Evolutionary conservation across 805 yeast genomes (phyloP).

Genomic region (Ogataea polymorpha): DNA sequence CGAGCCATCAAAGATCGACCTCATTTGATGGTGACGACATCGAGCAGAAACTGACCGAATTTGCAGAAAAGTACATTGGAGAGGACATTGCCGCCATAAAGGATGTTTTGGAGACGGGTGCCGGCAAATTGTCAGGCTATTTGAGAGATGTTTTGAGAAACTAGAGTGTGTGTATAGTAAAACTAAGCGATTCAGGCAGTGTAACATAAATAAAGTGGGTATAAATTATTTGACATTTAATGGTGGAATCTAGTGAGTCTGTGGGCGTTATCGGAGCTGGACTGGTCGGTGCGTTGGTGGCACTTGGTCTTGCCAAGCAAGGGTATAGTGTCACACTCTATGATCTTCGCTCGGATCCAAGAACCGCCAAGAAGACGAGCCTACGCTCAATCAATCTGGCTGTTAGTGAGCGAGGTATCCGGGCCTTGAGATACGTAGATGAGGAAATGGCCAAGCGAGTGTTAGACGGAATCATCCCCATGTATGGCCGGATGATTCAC

Average conservation of each 20-base stretch:
- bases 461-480: conserved; percentile 66
- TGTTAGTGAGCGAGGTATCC: conserved; percentile 79
- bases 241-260: conserved; percentile 22
- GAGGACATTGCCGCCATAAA: conserved; percentile 87
- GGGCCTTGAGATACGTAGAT: conserved; percentile 64
- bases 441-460: conserved; percentile 53
- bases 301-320: conserved; percentile 69
- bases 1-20: conserved; percentile 28
- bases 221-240: neutral
- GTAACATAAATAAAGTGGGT: conserved; percentile 5
- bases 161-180: conserved; percentile 8
- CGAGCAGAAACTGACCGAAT: conserved; percentile 50
- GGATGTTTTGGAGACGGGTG: conserved; percentile 93
- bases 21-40: conserved; percentile 42
- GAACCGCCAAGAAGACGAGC: conserved; percentile 32
- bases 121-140: conserved; percentile 79
- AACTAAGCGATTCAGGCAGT: conserved; percentile 5
- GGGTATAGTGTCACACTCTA: conserved; percentile 72
- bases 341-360: conserved; percentile 71
- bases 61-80: conserved; percentile 65
- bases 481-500: conserved; percentile 91
- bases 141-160: conserved; percentile 78
- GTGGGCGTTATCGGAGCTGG: conserved; percentile 85
- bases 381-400: conserved; percentile 81
- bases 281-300: conserved; percentile 80